A percentile compares a stretch with the other conserved stretches of the same genome.
Conservation (phyloP, 345 rosid genomes). For the Citrus hindsii region DNA sequence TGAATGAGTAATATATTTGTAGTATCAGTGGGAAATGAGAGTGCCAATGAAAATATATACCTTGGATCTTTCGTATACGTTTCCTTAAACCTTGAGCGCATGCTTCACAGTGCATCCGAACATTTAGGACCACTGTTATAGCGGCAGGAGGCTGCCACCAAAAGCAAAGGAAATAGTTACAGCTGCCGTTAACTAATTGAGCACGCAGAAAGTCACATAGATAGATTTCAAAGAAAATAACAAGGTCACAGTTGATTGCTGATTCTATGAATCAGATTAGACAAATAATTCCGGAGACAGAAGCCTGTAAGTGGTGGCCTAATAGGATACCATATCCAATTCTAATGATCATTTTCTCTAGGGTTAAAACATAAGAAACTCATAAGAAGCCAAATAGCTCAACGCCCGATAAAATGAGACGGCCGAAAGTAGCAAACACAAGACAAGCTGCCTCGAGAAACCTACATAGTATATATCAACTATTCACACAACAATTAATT, state of each 20-base stretch:
- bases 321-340: not conserved
- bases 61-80: conserved; percentile 47
- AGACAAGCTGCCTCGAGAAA: conserved; percentile 6
- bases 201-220: not conserved
- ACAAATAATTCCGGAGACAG: not conserved
- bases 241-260: not conserved
- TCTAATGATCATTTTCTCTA: not conserved
- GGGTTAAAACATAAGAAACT: not conserved
- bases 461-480: not conserved
- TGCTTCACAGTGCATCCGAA: conserved; percentile 74
- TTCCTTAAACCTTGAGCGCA: conserved; percentile 56
- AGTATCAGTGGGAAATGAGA: not conserved
- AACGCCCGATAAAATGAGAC: not conserved
- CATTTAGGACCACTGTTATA: conserved; percentile 47
- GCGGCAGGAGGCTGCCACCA: conserved; percentile 45
- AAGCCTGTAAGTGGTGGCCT: not conserved
- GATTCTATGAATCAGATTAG: not conserved
- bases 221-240: not conserved
- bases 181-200: not conserved
- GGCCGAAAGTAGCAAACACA: not conserved
- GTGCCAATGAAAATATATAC: conserved; percentile 10
- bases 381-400: conserved; percentile 16
- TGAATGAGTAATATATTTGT: too few species aligned
- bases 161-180: not conserved
- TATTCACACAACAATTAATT: too few species aligned